phyloP scores from a whole-genome alignment of 2,329 filamentous ascomycete species.

The Talaromyces atroroseus region DNA sequence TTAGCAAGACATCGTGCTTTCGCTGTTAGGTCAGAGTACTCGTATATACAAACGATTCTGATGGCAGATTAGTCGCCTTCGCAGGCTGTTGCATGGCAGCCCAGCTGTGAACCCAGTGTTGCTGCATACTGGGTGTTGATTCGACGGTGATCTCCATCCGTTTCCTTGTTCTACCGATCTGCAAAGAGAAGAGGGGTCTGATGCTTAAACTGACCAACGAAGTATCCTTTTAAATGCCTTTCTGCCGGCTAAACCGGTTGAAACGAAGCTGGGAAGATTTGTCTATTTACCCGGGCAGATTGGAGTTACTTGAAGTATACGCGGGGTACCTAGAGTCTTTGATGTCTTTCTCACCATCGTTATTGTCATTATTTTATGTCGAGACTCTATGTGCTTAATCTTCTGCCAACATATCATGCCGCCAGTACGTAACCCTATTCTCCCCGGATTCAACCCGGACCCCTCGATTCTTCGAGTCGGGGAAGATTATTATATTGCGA shows the following conservation, averaged over 20 bases:
- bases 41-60: constrained; percentile 52
- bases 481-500: constrained; percentile 53
- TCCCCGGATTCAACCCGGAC: constrained; percentile 57
- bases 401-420: constrained; percentile 4
- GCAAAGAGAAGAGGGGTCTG: not conserved
- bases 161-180: not conserved
- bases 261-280: not conserved
- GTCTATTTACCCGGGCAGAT: not conserved
- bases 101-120: constrained; percentile 60
- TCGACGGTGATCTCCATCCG: not conserved
- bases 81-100: constrained; percentile 61
- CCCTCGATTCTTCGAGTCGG: constrained; percentile 49
- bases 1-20: not conserved
- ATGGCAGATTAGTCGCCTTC: constrained; percentile 58
- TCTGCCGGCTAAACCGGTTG: constrained; percentile 2
- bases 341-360: not conserved
- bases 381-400: not conserved
- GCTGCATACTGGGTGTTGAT: not conserved
- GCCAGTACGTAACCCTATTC: constrained; percentile 48
- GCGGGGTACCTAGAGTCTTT: not conserved
- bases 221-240: not conserved
- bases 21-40: not conserved
- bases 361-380: not conserved
- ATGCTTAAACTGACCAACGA: no score
- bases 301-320: not conserved